phyloP scores from a whole-genome alignment of 1,284 basidiomycete species.

The Fomitopsis schrenkii region DNA sequence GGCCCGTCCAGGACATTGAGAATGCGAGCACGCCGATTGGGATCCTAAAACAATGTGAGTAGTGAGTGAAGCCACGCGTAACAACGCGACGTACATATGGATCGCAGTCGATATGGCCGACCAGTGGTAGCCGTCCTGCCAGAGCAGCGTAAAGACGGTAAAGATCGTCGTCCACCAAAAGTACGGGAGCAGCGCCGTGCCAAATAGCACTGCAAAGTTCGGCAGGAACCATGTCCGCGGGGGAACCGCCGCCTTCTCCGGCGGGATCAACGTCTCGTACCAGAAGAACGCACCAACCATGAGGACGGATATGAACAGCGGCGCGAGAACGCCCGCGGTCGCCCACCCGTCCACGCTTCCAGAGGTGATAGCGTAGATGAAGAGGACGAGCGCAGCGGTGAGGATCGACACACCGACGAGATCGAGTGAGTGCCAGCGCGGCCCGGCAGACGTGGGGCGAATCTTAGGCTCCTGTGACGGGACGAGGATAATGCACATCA shows the following conservation, averaged over 20 bases:
- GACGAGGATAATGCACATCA: conserved; percentile 31
- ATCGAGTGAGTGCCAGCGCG: conserved; percentile 34
- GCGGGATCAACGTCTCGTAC: conserved; percentile 37
- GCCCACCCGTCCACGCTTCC: conserved; percentile 42
- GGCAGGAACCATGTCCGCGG: conserved; percentile 38
- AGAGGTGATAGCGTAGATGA: conserved; percentile 46
- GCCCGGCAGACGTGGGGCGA: neutral
- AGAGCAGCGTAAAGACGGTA: conserved; percentile 33
- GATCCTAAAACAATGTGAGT: conserved; percentile 25
- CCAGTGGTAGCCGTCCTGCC: conserved; percentile 38
- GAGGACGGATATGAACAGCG: conserved; percentile 38
- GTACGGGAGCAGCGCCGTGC: conserved; percentile 35
- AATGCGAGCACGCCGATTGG: conserved; percentile 38
- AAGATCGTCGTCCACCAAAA: conserved; percentile 40
- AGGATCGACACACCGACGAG: conserved; percentile 36
- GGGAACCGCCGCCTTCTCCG: conserved; percentile 35
- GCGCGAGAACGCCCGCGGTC: conserved; percentile 35
- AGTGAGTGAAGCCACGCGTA: neutral
- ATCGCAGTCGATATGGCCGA: conserved; percentile 33
- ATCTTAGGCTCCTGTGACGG: conserved; percentile 21
- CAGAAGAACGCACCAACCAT: conserved; percentile 37
- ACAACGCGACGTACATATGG: conserved; percentile 30
- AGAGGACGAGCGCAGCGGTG: conserved; percentile 34
- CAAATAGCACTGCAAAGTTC: conserved; percentile 38
- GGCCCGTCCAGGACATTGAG: conserved; percentile 33